A percentile compares a stretch with the other conserved stretches of the same genome.
These are phyloP conservation scores for Pythium rishiriense DNA, from an alignment of 352 stramenopile genomes.

Conservation along the genomic window DNA sequence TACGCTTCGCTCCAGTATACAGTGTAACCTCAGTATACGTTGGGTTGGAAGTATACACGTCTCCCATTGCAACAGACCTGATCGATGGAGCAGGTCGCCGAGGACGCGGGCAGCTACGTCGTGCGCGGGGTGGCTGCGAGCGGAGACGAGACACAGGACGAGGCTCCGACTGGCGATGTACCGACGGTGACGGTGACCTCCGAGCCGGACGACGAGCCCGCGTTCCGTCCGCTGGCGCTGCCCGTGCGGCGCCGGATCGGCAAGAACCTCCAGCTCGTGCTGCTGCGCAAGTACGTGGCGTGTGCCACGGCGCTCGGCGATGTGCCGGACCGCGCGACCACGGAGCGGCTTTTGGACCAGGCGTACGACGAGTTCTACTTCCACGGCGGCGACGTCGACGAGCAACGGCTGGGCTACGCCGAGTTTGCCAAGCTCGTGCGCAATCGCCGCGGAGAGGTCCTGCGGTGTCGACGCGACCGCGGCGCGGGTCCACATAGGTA, in stretches of 20 bases:
- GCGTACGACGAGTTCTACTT: constrained; percentile 75
- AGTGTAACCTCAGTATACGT: constrained; percentile 1
- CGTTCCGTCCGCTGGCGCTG: constrained; percentile 13
- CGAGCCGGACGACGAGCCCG: constrained; percentile 1
- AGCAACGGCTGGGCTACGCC: constrained; percentile 53
- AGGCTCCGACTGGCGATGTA: neutral
- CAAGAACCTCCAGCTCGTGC: constrained; percentile 57
- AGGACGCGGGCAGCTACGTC: constrained; percentile 9
- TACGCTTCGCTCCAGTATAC: constrained; percentile 7
- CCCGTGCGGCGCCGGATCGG: constrained; percentile 46
- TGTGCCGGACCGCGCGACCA: constrained; percentile 47
- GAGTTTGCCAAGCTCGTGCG: constrained; percentile 71
- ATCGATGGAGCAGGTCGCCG: constrained; percentile 9
- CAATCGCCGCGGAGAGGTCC: constrained; percentile 56
- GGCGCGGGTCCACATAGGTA: neutral
- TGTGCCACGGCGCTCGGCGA: constrained; percentile 50
- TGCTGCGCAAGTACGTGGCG: constrained; percentile 64
- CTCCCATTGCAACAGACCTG: neutral
- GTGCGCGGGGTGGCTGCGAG: constrained; percentile 2
- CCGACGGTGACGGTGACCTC: constrained; percentile 19
- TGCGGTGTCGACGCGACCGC: constrained; percentile 7
- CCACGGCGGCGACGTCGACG: constrained; percentile 54
- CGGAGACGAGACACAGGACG: neutral
- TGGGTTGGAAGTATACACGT: neutral
- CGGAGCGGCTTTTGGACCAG: constrained; percentile 63